phyloP scores from a whole-genome alignment of 768 basidiomycete genomes.

The Tricholoma saponaceum region DNA sequence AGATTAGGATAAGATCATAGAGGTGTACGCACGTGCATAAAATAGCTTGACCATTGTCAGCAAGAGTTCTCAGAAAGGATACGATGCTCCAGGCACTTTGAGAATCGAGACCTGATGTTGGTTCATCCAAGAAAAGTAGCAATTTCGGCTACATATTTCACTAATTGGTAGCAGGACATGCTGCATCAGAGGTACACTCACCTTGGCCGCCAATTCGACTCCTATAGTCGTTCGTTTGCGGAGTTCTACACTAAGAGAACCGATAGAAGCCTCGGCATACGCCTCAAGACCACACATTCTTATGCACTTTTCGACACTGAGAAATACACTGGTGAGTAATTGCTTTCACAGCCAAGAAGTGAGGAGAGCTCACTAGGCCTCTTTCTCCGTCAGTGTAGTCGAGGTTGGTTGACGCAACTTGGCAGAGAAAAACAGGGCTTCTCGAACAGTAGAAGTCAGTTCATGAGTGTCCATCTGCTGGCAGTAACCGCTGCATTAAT shows the following conservation, averaged over 20 bases:
- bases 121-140: conserved; percentile 85
- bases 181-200: neutral
- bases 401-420: conserved; percentile 68
- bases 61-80: conserved; percentile 68
- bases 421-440: conserved; percentile 79
- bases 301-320: conserved; percentile 43
- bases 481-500: conserved; percentile 60
- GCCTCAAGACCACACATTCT: conserved; percentile 62
- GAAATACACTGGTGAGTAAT: neutral
- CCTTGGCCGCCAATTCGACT: conserved; percentile 51
- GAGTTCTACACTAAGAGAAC: conserved; percentile 46
- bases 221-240: conserved; percentile 57
- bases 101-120: conserved; percentile 84
- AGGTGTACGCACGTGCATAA: conserved; percentile 67
- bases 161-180: neutral
- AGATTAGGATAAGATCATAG: neutral
- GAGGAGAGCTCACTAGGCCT: conserved; percentile 58
- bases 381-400: conserved; percentile 66
- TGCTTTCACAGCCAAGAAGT: neutral
- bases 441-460: conserved; percentile 70
- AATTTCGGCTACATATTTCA: conserved; percentile 54
- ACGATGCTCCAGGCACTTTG: conserved; percentile 86
- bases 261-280: conserved; percentile 61
- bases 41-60: conserved; percentile 81
- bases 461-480: conserved; percentile 86